phyloP scores from a whole-genome alignment of 2,329 filamentous ascomycete species.

The Aspergillus latus region DNA sequence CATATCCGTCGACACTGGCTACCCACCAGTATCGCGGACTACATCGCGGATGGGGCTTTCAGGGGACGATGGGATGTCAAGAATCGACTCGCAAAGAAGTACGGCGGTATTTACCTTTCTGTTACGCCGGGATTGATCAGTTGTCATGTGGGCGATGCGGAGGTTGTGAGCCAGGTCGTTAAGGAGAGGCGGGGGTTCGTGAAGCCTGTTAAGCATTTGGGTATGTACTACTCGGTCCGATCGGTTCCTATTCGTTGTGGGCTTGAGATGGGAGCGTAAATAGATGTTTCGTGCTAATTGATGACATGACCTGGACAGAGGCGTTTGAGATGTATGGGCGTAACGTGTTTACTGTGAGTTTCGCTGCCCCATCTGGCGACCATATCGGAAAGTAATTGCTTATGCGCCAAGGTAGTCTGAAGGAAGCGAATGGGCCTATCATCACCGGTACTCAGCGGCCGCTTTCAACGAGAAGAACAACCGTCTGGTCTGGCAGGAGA shows the following conservation, averaged over 20 bases:
- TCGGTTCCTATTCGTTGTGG: neutral
- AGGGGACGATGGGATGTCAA: slow-evolving; percentile 18
- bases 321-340: slow-evolving; percentile 33
- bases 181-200: slow-evolving; percentile 16
- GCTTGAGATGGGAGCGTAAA: neutral
- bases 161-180: slow-evolving; percentile 19
- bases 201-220: slow-evolving; percentile 19
- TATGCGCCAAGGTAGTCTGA: slow-evolving; percentile 19
- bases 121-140: slow-evolving; percentile 13
- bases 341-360: slow-evolving; percentile 33
- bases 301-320: slow-evolving; percentile 10
- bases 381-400: neutral
- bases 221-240: slow-evolving; percentile 8
- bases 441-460: slow-evolving; percentile 44
- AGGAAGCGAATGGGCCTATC: slow-evolving; percentile 43
- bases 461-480: slow-evolving; percentile 48
- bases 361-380: too few relatives aligned
- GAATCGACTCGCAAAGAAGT: slow-evolving; percentile 15
- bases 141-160: slow-evolving; percentile 22
- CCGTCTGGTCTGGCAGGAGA: slow-evolving; percentile 41
- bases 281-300: neutral
- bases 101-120: slow-evolving; percentile 18
- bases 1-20: neutral
- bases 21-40: neutral
- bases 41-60: slow-evolving; percentile 1